Evolutionary conservation across 2,329 filamentous ascomycete species (phyloP), one percentile per base, ranked within the genome.

Genomic region (Aschersonia sp.): DNA sequence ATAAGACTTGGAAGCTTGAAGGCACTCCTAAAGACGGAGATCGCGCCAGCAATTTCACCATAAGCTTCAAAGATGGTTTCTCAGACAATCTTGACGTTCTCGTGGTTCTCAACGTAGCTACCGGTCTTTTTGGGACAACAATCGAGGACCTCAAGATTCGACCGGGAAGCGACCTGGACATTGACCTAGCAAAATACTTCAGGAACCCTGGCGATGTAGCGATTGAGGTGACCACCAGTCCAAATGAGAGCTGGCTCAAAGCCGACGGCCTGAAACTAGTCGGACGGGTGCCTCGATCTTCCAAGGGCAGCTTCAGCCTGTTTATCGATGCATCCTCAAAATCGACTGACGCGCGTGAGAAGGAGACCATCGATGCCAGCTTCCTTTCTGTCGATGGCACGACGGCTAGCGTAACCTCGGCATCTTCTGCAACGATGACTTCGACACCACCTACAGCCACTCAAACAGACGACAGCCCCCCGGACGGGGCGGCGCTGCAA

Each of bases 1-100:
- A 72, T 2, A 55, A 65, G 7, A 80, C 78, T 0, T 74, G 87
- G 58, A 66, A 65, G 1, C 63, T 94, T 6, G 71, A 65, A 33
- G 88, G 87, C 2, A 83, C 66, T 1, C 78, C 83, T 3, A 78
- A 80, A 0, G 57, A 68, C n/a, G 66, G 69, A 46, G 74, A 78
- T 4, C 67, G 69, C 45, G 76, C 79, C 4, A 69, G 74, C 31
- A 83, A 82, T 53, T 72, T 90, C 44, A 78, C 72, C 1, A 65
- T 87, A 37, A 71, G 66, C 10, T 79, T 79, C 8, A 70, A 64
- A 10, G 82, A 86, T 58, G 61, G 64, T 10, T 77, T 74, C 52
- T 73, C 76, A 11, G 76, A 85, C 56, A 66, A 64, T 11, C 76
- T 84, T 5, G 72, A 69, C 41, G 70, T 79, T 3, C 68, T 75